These are phyloP conservation scores for Cerrena zonata DNA, from an alignment of 1,284 basidiomycete species.

Conservation along the genomic window DNA sequence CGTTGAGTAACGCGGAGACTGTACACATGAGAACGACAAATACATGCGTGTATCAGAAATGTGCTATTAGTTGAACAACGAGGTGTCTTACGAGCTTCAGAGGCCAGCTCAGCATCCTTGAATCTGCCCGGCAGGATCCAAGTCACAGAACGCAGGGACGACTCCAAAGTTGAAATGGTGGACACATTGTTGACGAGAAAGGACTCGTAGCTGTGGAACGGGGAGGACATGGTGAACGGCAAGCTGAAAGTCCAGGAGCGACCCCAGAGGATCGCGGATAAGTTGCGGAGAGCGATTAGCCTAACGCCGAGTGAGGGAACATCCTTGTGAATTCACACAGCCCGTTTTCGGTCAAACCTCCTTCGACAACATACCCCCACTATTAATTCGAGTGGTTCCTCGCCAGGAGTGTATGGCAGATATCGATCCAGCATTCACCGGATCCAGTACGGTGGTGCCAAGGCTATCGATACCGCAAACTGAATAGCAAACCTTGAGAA, in stretches of 20 bases:
- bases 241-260: constrained; percentile 18
- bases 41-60: constrained; percentile 1
- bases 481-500: too few species aligned
- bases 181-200: constrained; percentile 80
- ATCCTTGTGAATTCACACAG: constrained; percentile 11
- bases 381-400: too few species aligned
- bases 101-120: constrained; percentile 91
- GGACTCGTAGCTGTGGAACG: constrained; percentile 66
- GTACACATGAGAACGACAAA: constrained; percentile 8
- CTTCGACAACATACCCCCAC: too few species aligned
- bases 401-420: too few species aligned
- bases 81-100: constrained; percentile 72
- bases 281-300: constrained; percentile 9
- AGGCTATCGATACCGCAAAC: too few species aligned
- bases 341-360: not conserved
- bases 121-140: constrained; percentile 95
- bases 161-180: constrained; percentile 83
- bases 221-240: constrained; percentile 35
- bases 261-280: constrained; percentile 13
- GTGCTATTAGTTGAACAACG: constrained; percentile 7
- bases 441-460: too few species aligned
- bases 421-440: too few species aligned
- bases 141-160: constrained; percentile 80
- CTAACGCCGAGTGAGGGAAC: not conserved
- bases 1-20: constrained; percentile 72